Evolutionary conservation across 768 basidiomycete genomes (phyloP).

Genomic region (Russula griseocarnosa): DNA sequence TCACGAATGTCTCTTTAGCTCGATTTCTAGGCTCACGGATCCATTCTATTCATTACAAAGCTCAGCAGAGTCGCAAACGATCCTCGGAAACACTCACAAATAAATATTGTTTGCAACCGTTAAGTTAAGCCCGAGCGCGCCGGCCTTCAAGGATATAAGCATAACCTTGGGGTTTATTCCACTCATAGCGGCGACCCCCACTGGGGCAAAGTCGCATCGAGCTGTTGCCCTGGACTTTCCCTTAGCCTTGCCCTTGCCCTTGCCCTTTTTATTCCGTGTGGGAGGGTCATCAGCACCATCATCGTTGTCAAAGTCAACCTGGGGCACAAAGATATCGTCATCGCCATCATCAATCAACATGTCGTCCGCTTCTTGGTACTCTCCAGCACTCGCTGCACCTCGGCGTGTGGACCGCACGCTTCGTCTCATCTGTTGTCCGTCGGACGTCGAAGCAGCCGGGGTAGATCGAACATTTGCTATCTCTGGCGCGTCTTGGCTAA

Average conservation of each 20-base stretch:
- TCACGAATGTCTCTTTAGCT: too few species aligned
- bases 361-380: slow-evolving; percentile 18
- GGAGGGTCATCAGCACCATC: slow-evolving; percentile 5
- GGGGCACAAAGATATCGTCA: slow-evolving; percentile 37
- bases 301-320: slow-evolving; percentile 30
- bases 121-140: slow-evolving; percentile 81
- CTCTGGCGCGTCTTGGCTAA: slow-evolving; percentile 36
- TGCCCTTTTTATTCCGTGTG: slow-evolving; percentile 31
- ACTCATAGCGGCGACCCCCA: slow-evolving; percentile 4
- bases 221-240: slow-evolving; percentile 29
- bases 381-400: neutral
- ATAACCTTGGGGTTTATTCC: slow-evolving; percentile 67
- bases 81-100: slow-evolving; percentile 46
- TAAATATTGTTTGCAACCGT: slow-evolving; percentile 88
- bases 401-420: slow-evolving; percentile 11
- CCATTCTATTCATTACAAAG: slow-evolving; percentile 53
- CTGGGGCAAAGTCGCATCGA: neutral
- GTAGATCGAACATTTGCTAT: slow-evolving; percentile 17
- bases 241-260: slow-evolving; percentile 12
- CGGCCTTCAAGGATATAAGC: slow-evolving; percentile 80
- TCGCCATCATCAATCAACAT: slow-evolving; percentile 26
- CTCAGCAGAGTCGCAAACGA: neutral
- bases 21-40: slow-evolving; percentile 57
- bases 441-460: slow-evolving; percentile 19
- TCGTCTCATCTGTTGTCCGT: slow-evolving; percentile 24